Base-by-base conservation (phyloP, 495 filamentous ascomycete genomes). In the Aspergillus cavernicola region DNA sequence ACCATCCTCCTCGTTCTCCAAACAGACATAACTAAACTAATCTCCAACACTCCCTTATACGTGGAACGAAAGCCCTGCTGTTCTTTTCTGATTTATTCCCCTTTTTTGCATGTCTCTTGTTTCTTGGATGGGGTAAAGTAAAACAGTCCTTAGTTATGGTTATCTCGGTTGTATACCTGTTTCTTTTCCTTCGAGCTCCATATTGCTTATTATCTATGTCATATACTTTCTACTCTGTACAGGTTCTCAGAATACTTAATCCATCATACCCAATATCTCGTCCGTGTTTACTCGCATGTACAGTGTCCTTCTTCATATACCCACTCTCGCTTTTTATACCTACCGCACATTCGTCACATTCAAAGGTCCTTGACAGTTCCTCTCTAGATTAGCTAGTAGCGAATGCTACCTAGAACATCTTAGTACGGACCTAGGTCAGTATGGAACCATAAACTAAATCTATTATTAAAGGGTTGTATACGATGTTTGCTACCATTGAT, bases 1-100 rank as follows among this genome's bases (percentile, higher is more conserved):
- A 74, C 53, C 84, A 86, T 62, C 45, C 62, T 20, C 69, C 70
- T 4, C 56, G 53, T 12, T 70, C 71, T 24, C 56, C 56, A 26
- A 39, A 52, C 33, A 20, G 58, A 15, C 41, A 36, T 22, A 50
- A 33, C 26, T 57, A 26, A 48, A 4, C n/a, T 47, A 13, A 29
- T 1, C 38, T 4, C 20, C 41, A 31, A n/a, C 6, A 18, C 28
- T 6, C 8, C 22, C 13, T n/a, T 24, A 36, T 15, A 38, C 22
- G 32, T 48, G 31, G 31, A 38, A 56, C 39, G 53, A 56, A 46
- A 47, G 9, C n/a, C 22, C 19, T 9, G 26, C 12, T 52, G 2
- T 41, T 31, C 29, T 18, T 33, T 49, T 36, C 26, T 42, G n/a
- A 18, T 28, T 9, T 28, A 33, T 33, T 7, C 26, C 20, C 15